phyloP scores from a whole-genome alignment of 805 yeast genomes.

The Myxozyma geophila region DNA sequence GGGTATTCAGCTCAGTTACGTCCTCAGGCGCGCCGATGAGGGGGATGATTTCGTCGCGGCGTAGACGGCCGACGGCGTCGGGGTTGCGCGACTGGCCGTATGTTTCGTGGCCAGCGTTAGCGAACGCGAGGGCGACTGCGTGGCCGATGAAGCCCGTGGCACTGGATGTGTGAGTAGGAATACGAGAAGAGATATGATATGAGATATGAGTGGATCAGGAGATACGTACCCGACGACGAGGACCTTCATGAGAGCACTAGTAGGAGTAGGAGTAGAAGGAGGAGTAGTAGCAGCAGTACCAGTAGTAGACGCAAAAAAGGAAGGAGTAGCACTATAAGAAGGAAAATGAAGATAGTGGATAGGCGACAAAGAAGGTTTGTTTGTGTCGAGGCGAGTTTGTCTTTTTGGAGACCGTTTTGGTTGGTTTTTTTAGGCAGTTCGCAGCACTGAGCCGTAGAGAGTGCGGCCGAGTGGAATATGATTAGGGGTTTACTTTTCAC shows the following conservation, averaged over 20 bases:
- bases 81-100: conserved; percentile 24
- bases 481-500: too few species aligned
- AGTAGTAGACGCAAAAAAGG: neutral
- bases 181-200: neutral
- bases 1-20: neutral
- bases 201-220: too few species aligned
- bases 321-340: neutral
- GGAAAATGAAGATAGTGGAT: neutral
- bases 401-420: too few species aligned
- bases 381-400: neutral
- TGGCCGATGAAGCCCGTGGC: conserved; percentile 23
- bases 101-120: conserved; percentile 20
- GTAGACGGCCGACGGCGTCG: neutral
- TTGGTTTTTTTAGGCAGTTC: conserved; percentile 8
- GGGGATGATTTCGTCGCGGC: conserved; percentile 20
- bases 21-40: conserved; percentile 22
- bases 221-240: conserved; percentile 18
- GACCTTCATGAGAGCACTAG: conserved; percentile 13
- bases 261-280: neutral
- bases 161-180: neutral
- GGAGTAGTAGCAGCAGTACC: neutral
- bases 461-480: neutral
- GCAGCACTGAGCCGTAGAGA: conserved; percentile 13
- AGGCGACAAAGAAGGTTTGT: neutral
- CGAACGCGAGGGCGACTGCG: conserved; percentile 19